Evolutionary conservation across 192 early-diverging fungal genomes (phyloP), one percentile per base, ranked within the genome.

Genomic region (Lunasporangiospora selenospora): DNA sequence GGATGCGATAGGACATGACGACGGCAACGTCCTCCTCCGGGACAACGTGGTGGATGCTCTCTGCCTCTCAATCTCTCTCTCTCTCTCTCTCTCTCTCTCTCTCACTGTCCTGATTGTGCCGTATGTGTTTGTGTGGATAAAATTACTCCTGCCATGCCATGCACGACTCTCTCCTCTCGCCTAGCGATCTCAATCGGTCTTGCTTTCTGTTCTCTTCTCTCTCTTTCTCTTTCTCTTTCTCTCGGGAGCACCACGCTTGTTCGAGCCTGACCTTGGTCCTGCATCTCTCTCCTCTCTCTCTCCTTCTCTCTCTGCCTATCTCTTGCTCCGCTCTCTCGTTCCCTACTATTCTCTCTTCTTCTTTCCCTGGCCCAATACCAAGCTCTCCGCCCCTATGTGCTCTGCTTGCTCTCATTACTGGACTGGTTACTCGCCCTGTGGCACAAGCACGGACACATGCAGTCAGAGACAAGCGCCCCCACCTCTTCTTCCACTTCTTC

Each of bases 51-150:
- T n/a, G n/a, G n/a, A n/a, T n/a, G n/a, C n/a, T n/a, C n/a, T n/a
- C n/a, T n/a, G n/a, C n/a, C n/a, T n/a, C n/a, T n/a, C n/a, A n/a
- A 58, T 26, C 52, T 54, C 21, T 55, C 38, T 38, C 3, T 42
- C 27, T 39, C 12, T 39, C 23, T 38, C 8, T 39, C 15, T n/a
- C 10, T 31, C 27, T 31, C 46, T 31, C 2, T 53, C 6, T 11
- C 38, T 42, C 24, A 4, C 27, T 18, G 16, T 39, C 38, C 15
- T 26, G n/a, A n/a, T n/a, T n/a, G n/a, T n/a, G n/a, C n/a, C n/a
- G n/a, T n/a, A n/a, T n/a, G n/a, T 26, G 13, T 31, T 0, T 40
- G 26, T 26, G 18, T 58, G 30, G 12, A 26, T 26, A 19, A 6
- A 21, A 15, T 24, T 24, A 30, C 43, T 16, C 3, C 43, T 27